Conservation (phyloP, 2,329 filamentous ascomycete genomes). For the Cadophora gregata region DNA sequence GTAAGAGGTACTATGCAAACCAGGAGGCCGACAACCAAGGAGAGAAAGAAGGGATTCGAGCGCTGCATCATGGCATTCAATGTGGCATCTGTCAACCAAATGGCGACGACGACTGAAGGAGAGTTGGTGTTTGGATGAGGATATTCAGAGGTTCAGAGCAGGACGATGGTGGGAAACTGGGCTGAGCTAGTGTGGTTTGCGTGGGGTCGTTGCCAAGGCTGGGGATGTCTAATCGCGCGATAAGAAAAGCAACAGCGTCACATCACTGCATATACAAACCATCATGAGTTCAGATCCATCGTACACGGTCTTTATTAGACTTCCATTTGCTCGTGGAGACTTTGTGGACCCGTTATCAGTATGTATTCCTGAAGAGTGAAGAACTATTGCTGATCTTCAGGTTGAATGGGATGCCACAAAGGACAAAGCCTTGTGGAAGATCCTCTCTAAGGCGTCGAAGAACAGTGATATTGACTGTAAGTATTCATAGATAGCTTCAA, state of each 20-base stretch:
- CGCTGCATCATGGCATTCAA: conserved; percentile 71
- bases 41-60: conserved; percentile 8
- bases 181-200: background rate
- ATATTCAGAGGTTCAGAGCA: background rate
- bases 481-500: conserved; percentile 34
- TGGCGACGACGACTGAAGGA: conserved; percentile 57
- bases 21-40: conserved; percentile 23
- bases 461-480: conserved; percentile 85
- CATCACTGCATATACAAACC: conserved; percentile 16
- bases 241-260: conserved; percentile 7
- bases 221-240: conserved; percentile 7
- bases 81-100: conserved; percentile 99
- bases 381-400: conserved; percentile 50
- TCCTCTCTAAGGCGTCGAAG: conserved; percentile 81
- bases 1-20: conserved; percentile 23
- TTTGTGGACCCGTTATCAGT: conserved; percentile 92
- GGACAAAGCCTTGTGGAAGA: conserved; percentile 88
- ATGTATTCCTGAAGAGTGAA: conserved; percentile 42
- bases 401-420: conserved; percentile 88
- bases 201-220: conserved; percentile 13
- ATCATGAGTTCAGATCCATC: conserved; percentile 43
- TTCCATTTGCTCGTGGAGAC: conserved; percentile 86
- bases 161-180: background rate
- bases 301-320: conserved; percentile 78
- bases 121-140: background rate